phyloP scores from a whole-genome alignment of 169 alveolate species.

The Eimeria praecox region DNA sequence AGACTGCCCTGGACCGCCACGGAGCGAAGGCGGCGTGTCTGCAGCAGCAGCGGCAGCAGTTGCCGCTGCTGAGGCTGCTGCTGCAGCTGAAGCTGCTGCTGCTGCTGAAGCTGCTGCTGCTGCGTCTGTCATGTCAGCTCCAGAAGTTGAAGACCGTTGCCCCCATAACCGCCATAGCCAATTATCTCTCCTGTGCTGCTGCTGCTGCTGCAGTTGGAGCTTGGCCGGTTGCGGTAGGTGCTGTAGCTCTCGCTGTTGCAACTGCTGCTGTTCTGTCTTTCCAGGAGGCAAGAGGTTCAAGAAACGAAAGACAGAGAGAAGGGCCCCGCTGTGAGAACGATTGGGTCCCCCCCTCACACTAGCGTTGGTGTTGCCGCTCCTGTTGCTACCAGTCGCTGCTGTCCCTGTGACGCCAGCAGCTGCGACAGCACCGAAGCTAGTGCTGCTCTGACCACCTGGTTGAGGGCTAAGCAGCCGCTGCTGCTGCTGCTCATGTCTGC shows the following conservation, averaged over 20 bases:
- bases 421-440: conserved; percentile 25
- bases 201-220: conserved; percentile 74
- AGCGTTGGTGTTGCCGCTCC: conserved; percentile 28
- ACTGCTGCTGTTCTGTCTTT: conserved; percentile 60
- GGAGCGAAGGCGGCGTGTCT: conserved; percentile 14
- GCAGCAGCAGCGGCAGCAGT: conserved; percentile 46
- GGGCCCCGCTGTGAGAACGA: conserved; percentile 67
- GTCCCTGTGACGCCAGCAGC: conserved; percentile 45
- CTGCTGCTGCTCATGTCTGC: neutral
- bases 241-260: conserved; percentile 28
- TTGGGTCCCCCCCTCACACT: conserved; percentile 18
- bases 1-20: conserved; percentile 50
- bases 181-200: conserved; percentile 64
- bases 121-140: conserved; percentile 30
- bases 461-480: conserved; percentile 43
- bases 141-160: conserved; percentile 45
- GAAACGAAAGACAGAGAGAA: conserved; percentile 64
- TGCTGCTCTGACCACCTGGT: conserved; percentile 12
- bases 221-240: conserved; percentile 62
- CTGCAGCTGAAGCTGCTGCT: conserved; percentile 50
- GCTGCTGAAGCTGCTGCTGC: conserved; percentile 71
- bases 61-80: neutral
- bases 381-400: conserved; percentile 46
- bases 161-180: conserved; percentile 73
- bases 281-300: conserved; percentile 69